phyloP scores from a whole-genome alignment of 352 stramenopile species.

The Peronospora belbahrii region DNA sequence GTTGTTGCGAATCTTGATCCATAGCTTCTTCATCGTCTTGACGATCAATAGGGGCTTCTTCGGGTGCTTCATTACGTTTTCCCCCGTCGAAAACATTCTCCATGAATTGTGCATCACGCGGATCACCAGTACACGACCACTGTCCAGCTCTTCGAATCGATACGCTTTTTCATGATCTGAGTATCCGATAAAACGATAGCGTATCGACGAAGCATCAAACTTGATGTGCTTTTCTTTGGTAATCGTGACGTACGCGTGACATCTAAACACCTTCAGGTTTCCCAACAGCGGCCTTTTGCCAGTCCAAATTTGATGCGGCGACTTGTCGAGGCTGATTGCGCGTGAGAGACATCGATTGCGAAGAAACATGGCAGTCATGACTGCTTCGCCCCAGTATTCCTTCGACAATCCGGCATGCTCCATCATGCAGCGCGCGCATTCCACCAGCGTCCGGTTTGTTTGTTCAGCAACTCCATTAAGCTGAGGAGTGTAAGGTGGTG shows the following conservation, averaged over 20 bases:
- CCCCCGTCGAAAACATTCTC: not conserved
- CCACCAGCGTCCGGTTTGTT: too few relatives aligned
- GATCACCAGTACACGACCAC: not conserved
- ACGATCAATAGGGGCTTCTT: not conserved
- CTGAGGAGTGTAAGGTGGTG: too few relatives aligned
- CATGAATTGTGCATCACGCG: not conserved
- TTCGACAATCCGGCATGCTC: too few relatives aligned
- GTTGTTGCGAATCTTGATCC: not conserved
- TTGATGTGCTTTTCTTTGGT: conserved; percentile 1
- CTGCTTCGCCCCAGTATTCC: too few relatives aligned
- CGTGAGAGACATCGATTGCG: too few relatives aligned
- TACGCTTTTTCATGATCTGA: conserved; percentile 5
- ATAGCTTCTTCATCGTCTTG: not conserved
- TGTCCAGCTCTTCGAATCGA: not conserved
- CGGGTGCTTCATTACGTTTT: not conserved
- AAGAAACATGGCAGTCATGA: too few relatives aligned
- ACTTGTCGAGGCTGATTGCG: too few relatives aligned
- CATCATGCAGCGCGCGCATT: too few relatives aligned
- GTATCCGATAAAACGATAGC: conserved; percentile 4
- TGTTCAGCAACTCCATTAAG: too few relatives aligned
- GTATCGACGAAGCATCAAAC: not conserved
- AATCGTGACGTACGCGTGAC: not conserved
- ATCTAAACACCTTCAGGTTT: not conserved
- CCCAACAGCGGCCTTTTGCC: not conserved
- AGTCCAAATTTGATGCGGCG: too few relatives aligned